These are phyloP conservation scores for Puccinia horiana DNA, from an alignment of 1,284 basidiomycete genomes.

Conservation along the genomic window DNA sequence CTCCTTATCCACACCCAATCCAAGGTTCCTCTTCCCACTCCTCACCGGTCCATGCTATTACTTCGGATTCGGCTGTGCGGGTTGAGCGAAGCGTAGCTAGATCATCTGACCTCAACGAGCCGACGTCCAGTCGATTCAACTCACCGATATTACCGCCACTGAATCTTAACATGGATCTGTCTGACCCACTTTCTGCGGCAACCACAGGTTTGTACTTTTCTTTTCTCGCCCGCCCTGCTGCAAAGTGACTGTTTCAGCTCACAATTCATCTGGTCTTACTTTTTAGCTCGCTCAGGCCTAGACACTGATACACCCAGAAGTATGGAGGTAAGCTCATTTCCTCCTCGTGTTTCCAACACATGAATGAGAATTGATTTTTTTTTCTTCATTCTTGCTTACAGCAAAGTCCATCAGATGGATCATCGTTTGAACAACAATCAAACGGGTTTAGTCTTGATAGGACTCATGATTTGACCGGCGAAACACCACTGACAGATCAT, in stretches of 20 bases:
- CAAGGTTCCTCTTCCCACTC: slow-evolving; percentile 2
- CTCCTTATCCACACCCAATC: neutral
- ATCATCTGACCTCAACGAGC: neutral
- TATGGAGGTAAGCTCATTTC: neutral
- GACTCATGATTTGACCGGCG: neutral
- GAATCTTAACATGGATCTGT: slow-evolving; percentile 21
- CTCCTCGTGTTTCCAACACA: too few species aligned
- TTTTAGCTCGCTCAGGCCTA: neutral
- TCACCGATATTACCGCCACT: slow-evolving; percentile 22
- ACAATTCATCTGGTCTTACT: neutral
- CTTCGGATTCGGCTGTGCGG: neutral
- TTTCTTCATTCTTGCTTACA: neutral
- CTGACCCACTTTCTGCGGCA: slow-evolving; percentile 32
- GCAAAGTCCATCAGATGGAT: slow-evolving; percentile 19
- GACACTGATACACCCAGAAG: neutral
- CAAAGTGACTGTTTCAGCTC: neutral
- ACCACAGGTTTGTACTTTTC: neutral
- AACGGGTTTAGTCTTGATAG: slow-evolving; percentile 19
- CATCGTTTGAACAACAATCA: slow-evolving; percentile 15
- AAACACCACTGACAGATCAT: neutral
- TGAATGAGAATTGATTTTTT: slow-evolving; percentile 1
- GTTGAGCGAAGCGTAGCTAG: neutral
- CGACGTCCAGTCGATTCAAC: neutral
- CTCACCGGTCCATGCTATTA: slow-evolving; percentile 8
- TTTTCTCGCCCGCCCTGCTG: neutral